Evolutionary conservation across 2,329 filamentous ascomycete genomes (phyloP), one percentile per base, ranked within the genome.

Genomic region (Trichoderma asperellum): DNA sequence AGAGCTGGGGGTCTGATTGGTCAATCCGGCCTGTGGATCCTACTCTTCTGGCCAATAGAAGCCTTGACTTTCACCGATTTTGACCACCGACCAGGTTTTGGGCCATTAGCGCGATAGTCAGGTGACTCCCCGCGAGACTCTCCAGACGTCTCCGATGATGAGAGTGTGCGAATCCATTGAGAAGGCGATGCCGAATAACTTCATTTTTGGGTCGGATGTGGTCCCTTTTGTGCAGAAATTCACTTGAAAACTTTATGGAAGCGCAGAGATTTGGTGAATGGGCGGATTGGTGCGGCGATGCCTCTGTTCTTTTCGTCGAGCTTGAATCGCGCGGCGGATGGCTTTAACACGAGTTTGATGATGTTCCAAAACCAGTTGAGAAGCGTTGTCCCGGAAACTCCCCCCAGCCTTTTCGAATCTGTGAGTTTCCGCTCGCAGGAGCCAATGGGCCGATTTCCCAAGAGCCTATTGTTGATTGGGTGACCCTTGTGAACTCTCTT

Each of bases 51-150:
- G 62, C 77, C 77, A 79, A 79, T 79, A 43, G 71, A 37, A 72
- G 61, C 74, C 78, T 72, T 73, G 71, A 69, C 71, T 69, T 71
- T 74, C 75, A 77, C 78, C 78, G 78, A 75, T 73, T 75, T 74
- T 75, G 73, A 74, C 73, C 59, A 67, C 63, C 12, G 40, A 55
- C 55, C 67, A 64, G 40, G 59, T 55, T 56, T 59, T 59, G 37
- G 34, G 18, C 67, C 49, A 52, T 55, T 59, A 62, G 57, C 24
- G 69, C 67, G 29, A 34, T 43, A 57, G 72, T 75, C 74, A 75
- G 70, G 73, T 74, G 74, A 74, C 73, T 66, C 68, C 68, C 68
- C 68, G 68, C 68, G 68, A 69, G 68, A 59, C 68, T 60, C 56
- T 63, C 68, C 53, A 40, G 68, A 64, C 61, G 68, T 65, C 68